Percentiles rank a stretch among this genome's conserved stretches.
phyloP scores from a whole-genome alignment of 352 stramenopile species.

The Globisporangium rhizosaccharum region DNA sequence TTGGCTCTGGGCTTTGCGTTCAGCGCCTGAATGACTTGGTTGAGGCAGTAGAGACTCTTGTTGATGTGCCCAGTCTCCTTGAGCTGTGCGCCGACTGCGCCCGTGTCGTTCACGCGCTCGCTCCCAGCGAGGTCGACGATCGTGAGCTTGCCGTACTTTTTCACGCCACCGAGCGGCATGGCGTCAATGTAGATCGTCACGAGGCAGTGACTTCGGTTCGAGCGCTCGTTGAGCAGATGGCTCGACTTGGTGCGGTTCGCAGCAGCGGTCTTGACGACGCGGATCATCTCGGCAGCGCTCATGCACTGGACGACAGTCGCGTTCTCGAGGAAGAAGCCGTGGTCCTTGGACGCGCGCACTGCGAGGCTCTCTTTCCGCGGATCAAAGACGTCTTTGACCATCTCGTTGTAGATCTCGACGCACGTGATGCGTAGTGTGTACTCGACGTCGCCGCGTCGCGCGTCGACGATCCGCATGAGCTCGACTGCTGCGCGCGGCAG shows the following conservation, averaged over 20 bases:
- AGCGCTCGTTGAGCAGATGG: constrained; percentile 61
- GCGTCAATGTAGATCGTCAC: constrained; percentile 79
- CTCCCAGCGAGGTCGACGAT: constrained; percentile 72
- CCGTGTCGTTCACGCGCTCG: constrained; percentile 59
- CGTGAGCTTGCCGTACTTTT: constrained; percentile 71
- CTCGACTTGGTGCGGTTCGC: constrained; percentile 62
- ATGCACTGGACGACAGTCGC: constrained; percentile 59
- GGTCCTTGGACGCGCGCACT: constrained; percentile 52
- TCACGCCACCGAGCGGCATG: constrained; percentile 23
- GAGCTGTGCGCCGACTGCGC: constrained; percentile 51
- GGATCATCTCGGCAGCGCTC: constrained; percentile 51
- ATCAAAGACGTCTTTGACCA: constrained; percentile 62
- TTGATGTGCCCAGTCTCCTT: constrained; percentile 77
- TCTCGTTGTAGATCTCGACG: constrained; percentile 79
- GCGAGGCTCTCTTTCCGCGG: constrained; percentile 46
- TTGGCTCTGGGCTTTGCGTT: constrained; percentile 44
- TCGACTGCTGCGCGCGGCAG: constrained; percentile 40
- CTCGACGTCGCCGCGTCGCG: constrained; percentile 26
- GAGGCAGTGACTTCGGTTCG: constrained; percentile 72
- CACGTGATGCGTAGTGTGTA: constrained; percentile 65
- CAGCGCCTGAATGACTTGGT: constrained; percentile 70
- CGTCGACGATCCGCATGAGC: constrained; percentile 49
- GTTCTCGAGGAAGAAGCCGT: constrained; percentile 71
- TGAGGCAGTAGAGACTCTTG: constrained; percentile 73
- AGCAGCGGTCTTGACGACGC: constrained; percentile 53